Conservation (phyloP, 352 stramenopile genomes). For the Pythium angustatum region DNA sequence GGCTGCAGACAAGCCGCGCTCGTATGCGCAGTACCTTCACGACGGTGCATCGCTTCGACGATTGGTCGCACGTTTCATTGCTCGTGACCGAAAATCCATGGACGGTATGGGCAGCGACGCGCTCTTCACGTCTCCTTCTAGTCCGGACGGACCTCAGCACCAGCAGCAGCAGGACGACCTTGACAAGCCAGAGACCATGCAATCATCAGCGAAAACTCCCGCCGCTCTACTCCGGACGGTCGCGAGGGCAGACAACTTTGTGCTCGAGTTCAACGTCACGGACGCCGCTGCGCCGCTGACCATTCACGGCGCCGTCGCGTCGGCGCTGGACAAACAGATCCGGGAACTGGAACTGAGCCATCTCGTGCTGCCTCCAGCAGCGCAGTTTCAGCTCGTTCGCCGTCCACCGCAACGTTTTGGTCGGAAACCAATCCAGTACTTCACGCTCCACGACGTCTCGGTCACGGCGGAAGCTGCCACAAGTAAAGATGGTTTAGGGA, state of each 20-base stretch:
- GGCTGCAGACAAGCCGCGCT: not conserved
- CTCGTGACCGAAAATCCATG: slow-evolving; percentile 21
- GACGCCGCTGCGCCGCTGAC: slow-evolving; percentile 53
- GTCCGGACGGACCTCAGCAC: not conserved
- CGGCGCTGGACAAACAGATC: slow-evolving; percentile 61
- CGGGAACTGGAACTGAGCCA: slow-evolving; percentile 65
- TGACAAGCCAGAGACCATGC: no score
- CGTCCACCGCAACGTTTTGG: slow-evolving; percentile 62
- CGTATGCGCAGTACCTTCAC: slow-evolving; percentile 22
- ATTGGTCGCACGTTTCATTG: slow-evolving; percentile 17
- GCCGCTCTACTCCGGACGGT: slow-evolving; percentile 6
- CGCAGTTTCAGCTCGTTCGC: slow-evolving; percentile 82
- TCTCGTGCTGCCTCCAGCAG: slow-evolving; percentile 53
- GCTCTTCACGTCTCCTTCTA: not conserved
- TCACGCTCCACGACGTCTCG: slow-evolving; percentile 43
- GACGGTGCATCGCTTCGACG: slow-evolving; percentile 7
- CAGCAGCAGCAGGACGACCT: not conserved
- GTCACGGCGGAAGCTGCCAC: not conserved
- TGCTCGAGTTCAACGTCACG: slow-evolving; percentile 56
- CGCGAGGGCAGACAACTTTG: slow-evolving; percentile 37
- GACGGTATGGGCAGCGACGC: not conserved
- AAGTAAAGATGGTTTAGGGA: not conserved
- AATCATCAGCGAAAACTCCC: no score
- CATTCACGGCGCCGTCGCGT: slow-evolving; percentile 53
- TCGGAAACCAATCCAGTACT: slow-evolving; percentile 55